Base-by-base conservation (phyloP, 2,329 filamentous ascomycete genomes). In the Xylaria multiplex region DNA sequence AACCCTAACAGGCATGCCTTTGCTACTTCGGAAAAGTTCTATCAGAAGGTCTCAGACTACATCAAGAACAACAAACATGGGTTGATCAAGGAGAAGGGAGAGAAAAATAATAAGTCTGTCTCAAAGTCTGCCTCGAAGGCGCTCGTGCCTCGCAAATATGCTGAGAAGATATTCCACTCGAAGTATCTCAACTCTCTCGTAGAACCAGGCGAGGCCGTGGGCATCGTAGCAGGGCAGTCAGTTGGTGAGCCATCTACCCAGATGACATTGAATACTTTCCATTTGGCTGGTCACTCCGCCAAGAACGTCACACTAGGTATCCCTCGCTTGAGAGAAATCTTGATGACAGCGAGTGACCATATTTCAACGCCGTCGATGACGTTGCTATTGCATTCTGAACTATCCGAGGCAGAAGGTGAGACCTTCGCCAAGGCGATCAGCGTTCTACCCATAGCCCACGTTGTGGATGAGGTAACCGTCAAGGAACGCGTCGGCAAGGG, bases 261-360 rank as follows among this genome's bases (percentile, higher is more conserved):
- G 79, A 99, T 99, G 96, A 99, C 96, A 7, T 83, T 99, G 62
- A 99, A 99, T 81, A 99, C 96, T 32, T 99, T 99, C 88, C 96
- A 99, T 86, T 92, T 99, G 87, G 96, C 96, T 79, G 96, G 96
- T 76, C 95, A 98, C 84, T 94, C 96, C 22, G 91, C 96, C 35
- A 98, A 97, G 85, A 99, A 99, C 86, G 96, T 99, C 77, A 99
- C 96, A 0, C 87, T 97, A 22, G 96, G 96, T 92, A 98, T 99
- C 76, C 96, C 96, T 65, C 93, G 96, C 81, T 86, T 99, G 22
- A 88, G 96, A 82, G 96, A 99, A 86, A 97, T 99, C 74, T 87
- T 99, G 71, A 99, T 99, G 96, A 98, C 96, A 55, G 96, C 96
- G 30, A 96, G 92, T 76, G 87, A 90, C 58, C 87, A 91, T 52